Percentiles rank a stretch among this genome's conserved stretches.
These are phyloP conservation scores for Osmanthus fragrans DNA, from an alignment of 257 asterid genomes.

Conservation along the genomic window DNA sequence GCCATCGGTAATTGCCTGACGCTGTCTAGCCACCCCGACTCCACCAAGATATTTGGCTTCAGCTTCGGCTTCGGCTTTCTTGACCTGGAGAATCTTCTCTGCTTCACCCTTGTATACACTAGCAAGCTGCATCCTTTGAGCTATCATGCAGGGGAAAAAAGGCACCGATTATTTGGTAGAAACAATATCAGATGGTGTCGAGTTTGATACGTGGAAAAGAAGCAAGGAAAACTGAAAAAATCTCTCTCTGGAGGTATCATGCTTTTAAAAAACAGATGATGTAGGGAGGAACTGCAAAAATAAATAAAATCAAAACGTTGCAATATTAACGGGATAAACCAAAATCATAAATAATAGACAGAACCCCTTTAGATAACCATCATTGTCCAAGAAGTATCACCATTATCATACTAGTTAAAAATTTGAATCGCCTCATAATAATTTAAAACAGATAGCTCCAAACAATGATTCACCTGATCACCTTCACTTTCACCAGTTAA, in stretches of 20 bases:
- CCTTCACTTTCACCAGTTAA: neutral
- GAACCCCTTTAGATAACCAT: neutral
- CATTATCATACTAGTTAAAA: neutral
- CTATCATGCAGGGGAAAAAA: slow-evolving; percentile 34
- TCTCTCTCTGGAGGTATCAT: neutral
- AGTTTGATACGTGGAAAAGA: neutral
- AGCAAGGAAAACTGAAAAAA: neutral
- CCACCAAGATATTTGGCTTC: slow-evolving; percentile 98
- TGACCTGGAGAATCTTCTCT: slow-evolving; percentile 79
- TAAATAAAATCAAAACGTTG: neutral
- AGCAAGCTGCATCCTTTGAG: slow-evolving; percentile 98
- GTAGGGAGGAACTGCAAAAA: neutral
- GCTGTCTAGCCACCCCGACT: slow-evolving; percentile 97
- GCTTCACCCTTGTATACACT: slow-evolving; percentile 98
- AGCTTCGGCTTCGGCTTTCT: slow-evolving; percentile 97
- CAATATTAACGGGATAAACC: neutral
- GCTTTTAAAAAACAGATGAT: neutral
- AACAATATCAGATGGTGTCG: neutral
- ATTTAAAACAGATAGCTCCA: neutral
- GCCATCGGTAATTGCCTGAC: slow-evolving; percentile 99
- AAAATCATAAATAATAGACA: neutral
- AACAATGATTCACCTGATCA: neutral
- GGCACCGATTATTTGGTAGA: neutral
- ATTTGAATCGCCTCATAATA: neutral
- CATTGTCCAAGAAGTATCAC: neutral